Evolutionary conservation across 1,284 basidiomycete genomes (phyloP).

Genomic region (Cutaneotrichosporon sp.): DNA sequence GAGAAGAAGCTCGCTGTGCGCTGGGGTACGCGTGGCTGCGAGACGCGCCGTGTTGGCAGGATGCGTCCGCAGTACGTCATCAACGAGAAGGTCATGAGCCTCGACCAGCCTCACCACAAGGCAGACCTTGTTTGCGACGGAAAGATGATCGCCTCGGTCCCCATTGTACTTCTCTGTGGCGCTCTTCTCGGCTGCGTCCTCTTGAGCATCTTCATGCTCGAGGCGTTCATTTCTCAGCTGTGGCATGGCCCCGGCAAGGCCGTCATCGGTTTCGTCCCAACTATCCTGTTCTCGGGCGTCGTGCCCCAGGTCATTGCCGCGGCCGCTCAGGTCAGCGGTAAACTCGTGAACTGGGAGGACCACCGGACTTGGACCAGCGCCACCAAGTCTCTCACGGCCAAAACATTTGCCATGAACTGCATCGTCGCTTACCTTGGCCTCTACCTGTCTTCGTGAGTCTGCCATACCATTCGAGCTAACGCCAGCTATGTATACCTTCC

Average conservation of each 20-base stretch:
- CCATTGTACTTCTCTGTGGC: constrained; percentile 75
- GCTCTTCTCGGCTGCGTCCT: constrained; percentile 67
- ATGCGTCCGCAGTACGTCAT: constrained; percentile 65
- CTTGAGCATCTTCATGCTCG: constrained; percentile 78
- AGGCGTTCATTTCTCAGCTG: constrained; percentile 78
- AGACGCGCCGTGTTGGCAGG: constrained; percentile 71
- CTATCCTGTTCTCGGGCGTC: constrained; percentile 74
- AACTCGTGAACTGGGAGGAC: constrained; percentile 86
- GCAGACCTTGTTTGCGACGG: constrained; percentile 58
- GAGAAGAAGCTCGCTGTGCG: constrained; percentile 75
- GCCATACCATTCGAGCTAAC: constrained; percentile 2
- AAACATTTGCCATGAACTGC: constrained; percentile 68
- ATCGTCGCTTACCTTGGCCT: constrained; percentile 87
- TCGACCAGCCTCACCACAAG: constrained; percentile 22
- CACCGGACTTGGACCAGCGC: constrained; percentile 76
- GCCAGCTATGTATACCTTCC: constrained; percentile 78
- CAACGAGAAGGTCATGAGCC: constrained; percentile 50
- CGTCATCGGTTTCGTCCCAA: constrained; percentile 77
- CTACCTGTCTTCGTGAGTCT: constrained; percentile 65
- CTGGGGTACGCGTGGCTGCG: constrained; percentile 69
- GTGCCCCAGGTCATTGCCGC: constrained; percentile 79
- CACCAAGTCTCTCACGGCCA: constrained; percentile 78
- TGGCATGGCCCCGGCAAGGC: constrained; percentile 83
- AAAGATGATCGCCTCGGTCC: constrained; percentile 70
- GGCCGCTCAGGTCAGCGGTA: constrained; percentile 69